A percentile compares a stretch with the other conserved stretches of the same genome.
phyloP scores from a whole-genome alignment of 2,329 filamentous ascomycete genomes.

The Sporothrix curviconia region DNA sequence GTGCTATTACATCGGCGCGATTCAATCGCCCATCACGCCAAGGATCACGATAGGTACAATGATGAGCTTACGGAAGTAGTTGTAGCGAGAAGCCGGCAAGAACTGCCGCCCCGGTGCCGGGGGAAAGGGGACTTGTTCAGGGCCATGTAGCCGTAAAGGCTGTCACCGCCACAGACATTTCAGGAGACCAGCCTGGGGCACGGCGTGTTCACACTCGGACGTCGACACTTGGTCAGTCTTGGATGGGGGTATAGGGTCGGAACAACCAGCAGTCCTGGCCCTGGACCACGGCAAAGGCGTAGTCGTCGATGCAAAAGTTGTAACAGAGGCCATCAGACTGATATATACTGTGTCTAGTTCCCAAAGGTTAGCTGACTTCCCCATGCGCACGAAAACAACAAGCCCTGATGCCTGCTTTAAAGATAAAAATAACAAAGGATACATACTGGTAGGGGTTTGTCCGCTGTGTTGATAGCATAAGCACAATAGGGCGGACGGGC shows the following conservation, averaged over 20 bases:
- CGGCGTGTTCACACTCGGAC: conserved; percentile 43
- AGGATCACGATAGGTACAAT: too few relatives aligned
- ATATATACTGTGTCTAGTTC: conserved; percentile 49
- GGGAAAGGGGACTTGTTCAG: conserved; percentile 45
- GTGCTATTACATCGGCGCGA: too few relatives aligned
- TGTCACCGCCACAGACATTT: conserved; percentile 59
- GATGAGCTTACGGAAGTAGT: conserved; percentile 12
- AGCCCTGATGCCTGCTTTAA: too few relatives aligned
- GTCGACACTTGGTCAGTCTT: conserved; percentile 33
- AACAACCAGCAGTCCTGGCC: conserved; percentile 66
- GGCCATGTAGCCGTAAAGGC: conserved; percentile 59
- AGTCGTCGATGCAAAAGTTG: conserved; percentile 48
- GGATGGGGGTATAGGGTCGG: conserved; percentile 58
- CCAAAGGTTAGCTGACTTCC: conserved; percentile 5
- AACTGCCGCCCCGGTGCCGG: too few relatives aligned
- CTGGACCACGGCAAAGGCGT: conserved; percentile 64
- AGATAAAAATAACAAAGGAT: conserved; percentile 12
- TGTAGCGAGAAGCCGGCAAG: conserved; percentile 19
- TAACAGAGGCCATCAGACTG: conserved; percentile 67
- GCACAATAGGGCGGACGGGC: conserved; percentile 11
- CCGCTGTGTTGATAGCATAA: too few relatives aligned
- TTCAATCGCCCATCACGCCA: too few relatives aligned
- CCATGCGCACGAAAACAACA: too few relatives aligned
- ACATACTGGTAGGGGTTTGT: too few relatives aligned
- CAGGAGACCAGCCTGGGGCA: conserved; percentile 66